These are phyloP conservation scores for Pelargonium fulgidum DNA, from an alignment of 441 rosid species.

Conservation along the genomic window DNA sequence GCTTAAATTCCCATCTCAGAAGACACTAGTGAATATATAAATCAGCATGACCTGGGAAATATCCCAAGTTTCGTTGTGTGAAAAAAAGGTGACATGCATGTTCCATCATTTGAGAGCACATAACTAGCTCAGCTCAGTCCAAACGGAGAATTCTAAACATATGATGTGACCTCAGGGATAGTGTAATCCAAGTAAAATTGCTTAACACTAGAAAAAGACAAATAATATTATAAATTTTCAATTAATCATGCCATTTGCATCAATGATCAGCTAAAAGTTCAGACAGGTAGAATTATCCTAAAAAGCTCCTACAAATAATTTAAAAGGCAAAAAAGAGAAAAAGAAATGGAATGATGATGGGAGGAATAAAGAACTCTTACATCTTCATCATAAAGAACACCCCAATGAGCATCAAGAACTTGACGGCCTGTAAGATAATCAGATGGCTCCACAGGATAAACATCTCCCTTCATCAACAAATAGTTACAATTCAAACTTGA, in stretches of 20 bases:
- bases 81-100: no score
- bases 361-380: conserved; percentile 38
- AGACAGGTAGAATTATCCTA: background rate
- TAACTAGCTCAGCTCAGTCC: no score
- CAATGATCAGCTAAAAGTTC: background rate
- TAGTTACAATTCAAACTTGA: conserved; percentile 15
- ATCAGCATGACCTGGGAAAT: no score
- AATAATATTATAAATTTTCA: no score
- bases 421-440: conserved; percentile 46
- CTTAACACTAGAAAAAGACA: no score
- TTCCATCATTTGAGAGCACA: no score
- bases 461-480: conserved; percentile 65
- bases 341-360: background rate
- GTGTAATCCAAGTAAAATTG: no score
- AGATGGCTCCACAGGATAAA: conserved; percentile 77
- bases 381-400: conserved; percentile 78
- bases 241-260: background rate
- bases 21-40: no score
- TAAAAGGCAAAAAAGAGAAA: background rate
- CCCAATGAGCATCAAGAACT: conserved; percentile 98
- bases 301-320: background rate
- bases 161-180: no score
- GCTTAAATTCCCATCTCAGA: no score
- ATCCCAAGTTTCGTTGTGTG: no score
- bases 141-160: no score